phyloP scores from a whole-genome alignment of 257 asterid genomes.

The Solanum lignicaule region DNA sequence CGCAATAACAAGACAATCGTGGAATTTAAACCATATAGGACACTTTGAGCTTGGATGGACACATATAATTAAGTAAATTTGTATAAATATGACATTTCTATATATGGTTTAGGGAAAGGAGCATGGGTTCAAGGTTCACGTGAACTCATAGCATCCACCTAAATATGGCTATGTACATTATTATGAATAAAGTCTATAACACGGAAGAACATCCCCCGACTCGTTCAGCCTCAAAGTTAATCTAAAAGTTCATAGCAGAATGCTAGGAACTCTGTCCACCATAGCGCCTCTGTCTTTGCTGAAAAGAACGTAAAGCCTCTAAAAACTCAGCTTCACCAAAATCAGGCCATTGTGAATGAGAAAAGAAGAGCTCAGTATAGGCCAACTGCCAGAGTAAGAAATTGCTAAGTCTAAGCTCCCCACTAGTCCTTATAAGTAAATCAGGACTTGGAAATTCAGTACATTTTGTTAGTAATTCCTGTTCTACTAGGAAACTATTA shows the following conservation, averaged over 20 bases:
- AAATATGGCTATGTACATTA: background rate
- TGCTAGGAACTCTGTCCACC: conserved; percentile 16
- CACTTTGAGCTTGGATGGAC: background rate
- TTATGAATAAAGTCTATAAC: background rate
- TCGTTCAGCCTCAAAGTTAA: too few species aligned
- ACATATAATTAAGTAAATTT: background rate
- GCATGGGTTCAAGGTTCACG: background rate
- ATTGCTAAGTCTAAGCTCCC: conserved; percentile 56
- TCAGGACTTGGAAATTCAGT: conserved; percentile 41
- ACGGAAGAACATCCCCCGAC: background rate
- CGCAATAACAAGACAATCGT: background rate
- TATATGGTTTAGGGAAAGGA: background rate
- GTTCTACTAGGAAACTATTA: conserved; percentile 21
- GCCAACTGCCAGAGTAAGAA: conserved; percentile 70
- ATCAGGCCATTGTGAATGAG: conserved; percentile 45
- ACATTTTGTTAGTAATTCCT: conserved; percentile 45
- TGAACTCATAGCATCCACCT: background rate
- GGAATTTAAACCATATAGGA: background rate
- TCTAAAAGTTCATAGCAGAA: too few species aligned
- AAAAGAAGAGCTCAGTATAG: conserved; percentile 41
- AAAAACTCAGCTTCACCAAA: conserved; percentile 45
- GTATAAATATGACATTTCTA: background rate
- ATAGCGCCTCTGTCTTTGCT: conserved; percentile 45
- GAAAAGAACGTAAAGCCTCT: conserved; percentile 42
- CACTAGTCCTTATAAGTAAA: conserved; percentile 58